Evolutionary conservation across 78 protist genomes (phyloP), one percentile per base, ranked within the genome.

Genomic region (slime mould (Dictyostelium discoideum)): DNA sequence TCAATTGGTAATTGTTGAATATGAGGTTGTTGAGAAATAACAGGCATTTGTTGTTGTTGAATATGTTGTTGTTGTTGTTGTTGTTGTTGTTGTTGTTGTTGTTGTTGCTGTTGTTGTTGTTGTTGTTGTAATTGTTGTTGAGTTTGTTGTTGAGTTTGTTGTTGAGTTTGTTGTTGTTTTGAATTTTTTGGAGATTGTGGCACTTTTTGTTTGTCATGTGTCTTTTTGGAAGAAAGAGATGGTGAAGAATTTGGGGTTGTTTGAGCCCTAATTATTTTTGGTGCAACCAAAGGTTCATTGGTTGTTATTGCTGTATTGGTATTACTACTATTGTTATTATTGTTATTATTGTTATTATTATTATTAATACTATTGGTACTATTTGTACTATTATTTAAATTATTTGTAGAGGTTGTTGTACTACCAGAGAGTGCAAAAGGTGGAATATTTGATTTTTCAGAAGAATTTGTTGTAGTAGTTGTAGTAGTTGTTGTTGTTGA

Each of bases 211-310:
- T 42, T 81, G 1, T 81, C 46, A 29, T 42, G 44, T 60, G 60
- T 10, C 32, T 57, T 63, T 48, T 80, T 74, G 11, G 95, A 82
- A 3, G 42, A 20, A 13, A 82, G 44, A 13, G 78, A 50, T 26
- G 95, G 87, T 48, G 95, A 90, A 24, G 95, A 90, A 39, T 24
- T 80, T 82, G 95, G 95, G 10, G 95, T 87, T 10, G 86, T 90
- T 90, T 90, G 95, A 3, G 50, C 39, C 85, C 95, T 90, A 39
- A 90, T 46, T 46, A 90, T 90, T 82, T 90, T 85, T 24, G 95
- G 95, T 65, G 95, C 95, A 20, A 90, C 67, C n/a, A 90, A 29
- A 5, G 93, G 83, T 48, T 76, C 86, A 81, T 48, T 48, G 18
- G 48, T 81, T 24, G 67, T 14, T 29, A 7, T 39, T 24, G 73